Evolutionary conservation across 1,139 yeast species (phyloP).

Genomic region (Waltiozyma sp.): DNA sequence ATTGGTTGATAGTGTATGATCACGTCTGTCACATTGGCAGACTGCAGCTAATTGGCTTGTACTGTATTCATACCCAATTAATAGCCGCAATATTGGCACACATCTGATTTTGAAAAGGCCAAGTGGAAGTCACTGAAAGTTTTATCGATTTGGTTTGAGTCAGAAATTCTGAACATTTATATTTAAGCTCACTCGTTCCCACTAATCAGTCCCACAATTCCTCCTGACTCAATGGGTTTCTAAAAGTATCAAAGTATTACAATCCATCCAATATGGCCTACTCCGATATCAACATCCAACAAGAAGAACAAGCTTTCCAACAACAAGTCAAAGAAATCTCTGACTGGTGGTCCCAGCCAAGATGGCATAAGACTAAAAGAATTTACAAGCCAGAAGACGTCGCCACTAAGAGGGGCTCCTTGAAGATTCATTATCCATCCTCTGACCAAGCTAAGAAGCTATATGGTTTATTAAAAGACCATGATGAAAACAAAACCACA

Average conservation of each 20-base stretch:
- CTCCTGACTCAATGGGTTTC: no score
- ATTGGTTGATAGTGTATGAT: no score
- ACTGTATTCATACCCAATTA: no score
- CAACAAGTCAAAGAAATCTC: constrained; percentile 63
- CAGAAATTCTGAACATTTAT: no score
- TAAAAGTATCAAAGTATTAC: not conserved
- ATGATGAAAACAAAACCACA: constrained; percentile 61
- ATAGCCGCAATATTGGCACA: no score
- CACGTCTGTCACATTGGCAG: no score
- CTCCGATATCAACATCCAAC: constrained; percentile 4
- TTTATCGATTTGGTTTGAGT: no score
- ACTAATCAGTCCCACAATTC: no score
- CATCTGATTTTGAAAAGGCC: no score
- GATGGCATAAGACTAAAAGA: constrained; percentile 85
- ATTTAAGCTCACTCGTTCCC: no score
- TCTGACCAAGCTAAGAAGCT: constrained; percentile 75
- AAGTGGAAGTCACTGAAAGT: no score
- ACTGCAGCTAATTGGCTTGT: no score
- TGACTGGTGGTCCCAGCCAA: constrained; percentile 87
- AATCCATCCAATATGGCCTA: not conserved
- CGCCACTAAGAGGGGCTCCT: constrained; percentile 77
- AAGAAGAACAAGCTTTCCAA: constrained; percentile 37
- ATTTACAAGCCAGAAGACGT: constrained; percentile 84
- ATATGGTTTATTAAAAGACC: constrained; percentile 56
- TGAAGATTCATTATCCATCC: constrained; percentile 65